Base-by-base conservation (phyloP, 495 filamentous ascomycete genomes). In the Cercophora sp. region DNA sequence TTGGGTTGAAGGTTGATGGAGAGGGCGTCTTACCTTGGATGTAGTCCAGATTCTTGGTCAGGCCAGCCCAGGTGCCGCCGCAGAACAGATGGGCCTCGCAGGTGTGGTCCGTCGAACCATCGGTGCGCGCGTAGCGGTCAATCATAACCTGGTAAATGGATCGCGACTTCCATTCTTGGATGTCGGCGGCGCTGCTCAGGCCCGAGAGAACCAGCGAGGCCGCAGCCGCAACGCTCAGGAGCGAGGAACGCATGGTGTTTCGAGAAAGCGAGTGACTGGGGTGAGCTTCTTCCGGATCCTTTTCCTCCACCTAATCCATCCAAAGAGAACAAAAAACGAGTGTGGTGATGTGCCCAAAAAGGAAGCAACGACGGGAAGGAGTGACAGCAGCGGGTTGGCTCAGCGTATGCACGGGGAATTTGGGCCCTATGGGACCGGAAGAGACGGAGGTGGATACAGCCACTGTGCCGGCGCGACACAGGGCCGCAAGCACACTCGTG, bases 101-200 rank as follows among this genome's bases (percentile, higher is more conserved):
- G 16, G 62, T 55, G 37, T 43, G 40, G 23, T 66, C 68, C 23
- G 80, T 79, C 2, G 82, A 86, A 16, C 77, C 78, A 48, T 89
- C 77, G 2, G 80, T 78, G 13, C 79, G 81, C 8, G 82, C 86
- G 58, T 87, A 86, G 5, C 88, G 81, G 67, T 90, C 87, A 9
- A 86, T 88, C 51, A 91, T 72, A 50, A 88, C 74, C 61, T 88
- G 86, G 62, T 89, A 91, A 54, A 89, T 84, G 5, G 82, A 83
- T 48, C 78, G 79, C 19, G 73, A 69, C 48, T 83, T 78, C 84
- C 84, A 86, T 51, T 79, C 67, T 8, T 69, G 75, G 2, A 50
- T 24, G 46, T 59, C 54, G 34, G 64, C 64, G 10, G 64, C 64
- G 13, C 48, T 46, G 45, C 24, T 27, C 32, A 63, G 36, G 52